Percentiles rank a stretch among this genome's conserved stretches.
Conservation (phyloP, 768 basidiomycete genomes). For the Kwoniella sp. region DNA sequence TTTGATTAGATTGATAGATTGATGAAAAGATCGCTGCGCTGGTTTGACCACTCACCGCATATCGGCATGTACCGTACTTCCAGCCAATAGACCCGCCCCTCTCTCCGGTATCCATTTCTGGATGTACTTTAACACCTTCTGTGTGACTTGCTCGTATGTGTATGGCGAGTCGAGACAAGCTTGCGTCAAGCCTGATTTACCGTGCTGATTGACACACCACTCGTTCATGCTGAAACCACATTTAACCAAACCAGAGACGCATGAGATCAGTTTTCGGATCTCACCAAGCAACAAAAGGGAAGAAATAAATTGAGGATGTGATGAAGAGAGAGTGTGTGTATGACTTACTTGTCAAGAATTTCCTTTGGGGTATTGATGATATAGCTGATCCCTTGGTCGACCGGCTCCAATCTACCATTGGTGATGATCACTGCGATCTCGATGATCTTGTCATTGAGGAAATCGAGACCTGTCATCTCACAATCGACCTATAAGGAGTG, state of each 20-base stretch:
- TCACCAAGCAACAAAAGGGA: no score
- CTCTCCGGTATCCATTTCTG: slow-evolving; percentile 75
- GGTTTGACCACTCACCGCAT: slow-evolving; percentile 55
- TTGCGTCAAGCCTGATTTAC: slow-evolving; percentile 76
- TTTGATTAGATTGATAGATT: no score
- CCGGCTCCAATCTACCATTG: slow-evolving; percentile 73
- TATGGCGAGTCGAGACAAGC: slow-evolving; percentile 75
- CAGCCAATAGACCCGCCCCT: slow-evolving; percentile 60
- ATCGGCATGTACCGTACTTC: slow-evolving; percentile 84
- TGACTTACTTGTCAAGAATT: slow-evolving; percentile 66
- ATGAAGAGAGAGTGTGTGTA: no score
- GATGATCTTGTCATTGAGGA: slow-evolving; percentile 43
- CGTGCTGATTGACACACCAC: slow-evolving; percentile 86
- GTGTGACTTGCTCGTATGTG: slow-evolving; percentile 64
- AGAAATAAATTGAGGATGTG: no score
- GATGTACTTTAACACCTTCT: slow-evolving; percentile 72
- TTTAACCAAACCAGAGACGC: neutral
- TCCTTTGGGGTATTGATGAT: slow-evolving; percentile 73
- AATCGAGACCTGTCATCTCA: slow-evolving; percentile 50
- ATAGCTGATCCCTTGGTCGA: slow-evolving; percentile 78
- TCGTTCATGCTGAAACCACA: slow-evolving; percentile 68
- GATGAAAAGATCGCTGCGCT: no score
- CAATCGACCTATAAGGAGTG: slow-evolving; percentile 44
- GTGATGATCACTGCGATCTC: slow-evolving; percentile 90
- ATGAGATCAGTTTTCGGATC: neutral